Percentiles rank a stretch among this genome's conserved stretches.
phyloP scores from a whole-genome alignment of 768 basidiomycete species.

The Chiua virens region DNA sequence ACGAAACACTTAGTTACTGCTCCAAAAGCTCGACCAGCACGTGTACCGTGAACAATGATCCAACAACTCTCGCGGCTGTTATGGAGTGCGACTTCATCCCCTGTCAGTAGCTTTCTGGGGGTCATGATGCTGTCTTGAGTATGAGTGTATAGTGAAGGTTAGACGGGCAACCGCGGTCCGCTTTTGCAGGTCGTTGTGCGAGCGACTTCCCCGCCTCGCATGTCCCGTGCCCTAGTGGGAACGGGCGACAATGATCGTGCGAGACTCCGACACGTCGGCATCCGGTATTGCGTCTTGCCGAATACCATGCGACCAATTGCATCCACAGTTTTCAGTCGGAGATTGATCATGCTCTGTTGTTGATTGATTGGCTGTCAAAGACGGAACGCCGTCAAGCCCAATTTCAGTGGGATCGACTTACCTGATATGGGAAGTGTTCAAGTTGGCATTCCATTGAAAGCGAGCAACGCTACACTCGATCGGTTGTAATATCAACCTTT shows the following conservation, averaged over 20 bases:
- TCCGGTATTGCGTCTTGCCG: no score
- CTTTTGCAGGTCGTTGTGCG: neutral
- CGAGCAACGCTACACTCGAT: neutral
- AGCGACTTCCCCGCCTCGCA: slow-evolving; percentile 7
- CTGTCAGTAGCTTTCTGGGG: slow-evolving; percentile 34
- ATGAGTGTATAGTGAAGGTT: neutral
- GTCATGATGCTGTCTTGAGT: slow-evolving; percentile 10
- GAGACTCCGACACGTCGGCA: slow-evolving; percentile 6
- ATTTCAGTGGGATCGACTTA: slow-evolving; percentile 1
- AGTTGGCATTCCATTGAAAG: neutral
- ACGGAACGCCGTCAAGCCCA: neutral
- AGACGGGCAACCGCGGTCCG: neutral
- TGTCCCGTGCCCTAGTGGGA: slow-evolving; percentile 1
- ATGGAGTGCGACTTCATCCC: slow-evolving; percentile 53
- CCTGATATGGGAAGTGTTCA: slow-evolving; percentile 9
- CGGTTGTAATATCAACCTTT: slow-evolving; percentile 8
- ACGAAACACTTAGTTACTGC: neutral
- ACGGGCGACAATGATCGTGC: neutral
- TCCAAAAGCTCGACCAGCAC: neutral
- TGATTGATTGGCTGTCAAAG: no score
- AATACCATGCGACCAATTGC: no score
- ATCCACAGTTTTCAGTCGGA: no score
- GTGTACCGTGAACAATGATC: slow-evolving; percentile 81
- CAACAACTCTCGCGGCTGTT: slow-evolving; percentile 65
- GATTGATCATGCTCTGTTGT: no score